phyloP scores from a whole-genome alignment of 2,329 filamentous ascomycete genomes.

The Xylaria sp. region DNA sequence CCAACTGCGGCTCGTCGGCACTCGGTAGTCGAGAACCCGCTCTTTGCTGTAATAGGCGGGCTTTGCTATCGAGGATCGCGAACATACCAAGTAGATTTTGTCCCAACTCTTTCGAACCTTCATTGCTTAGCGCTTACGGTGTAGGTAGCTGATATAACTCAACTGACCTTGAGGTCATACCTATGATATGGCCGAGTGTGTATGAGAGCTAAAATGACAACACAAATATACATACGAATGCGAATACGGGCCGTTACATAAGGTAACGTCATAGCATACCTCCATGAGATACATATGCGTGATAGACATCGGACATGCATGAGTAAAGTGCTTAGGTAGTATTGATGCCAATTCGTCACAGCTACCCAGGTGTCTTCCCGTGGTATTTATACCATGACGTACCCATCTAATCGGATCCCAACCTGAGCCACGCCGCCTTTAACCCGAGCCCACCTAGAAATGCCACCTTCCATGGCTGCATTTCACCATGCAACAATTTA shows the following conservation, averaged over 20 bases:
- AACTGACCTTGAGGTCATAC: neutral
- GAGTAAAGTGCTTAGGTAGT: neutral
- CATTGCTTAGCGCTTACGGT: neutral
- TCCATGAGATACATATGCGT: neutral
- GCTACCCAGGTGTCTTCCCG: neutral
- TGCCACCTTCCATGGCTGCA: no score
- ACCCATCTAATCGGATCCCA: no score
- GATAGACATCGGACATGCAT: neutral
- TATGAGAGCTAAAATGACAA: neutral
- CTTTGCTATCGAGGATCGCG: slow-evolving; percentile 50
- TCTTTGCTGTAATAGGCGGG: slow-evolving; percentile 36
- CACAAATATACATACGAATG: neutral
- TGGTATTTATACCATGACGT: neutral
- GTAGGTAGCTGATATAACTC: neutral
- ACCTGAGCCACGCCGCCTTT: no score
- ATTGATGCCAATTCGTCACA: neutral
- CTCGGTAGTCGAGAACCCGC: slow-evolving; percentile 38
- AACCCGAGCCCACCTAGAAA: no score
- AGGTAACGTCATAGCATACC: neutral
- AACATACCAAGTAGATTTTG: slow-evolving; percentile 43
- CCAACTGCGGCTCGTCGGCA: slow-evolving; percentile 50
- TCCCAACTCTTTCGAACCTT: neutral
- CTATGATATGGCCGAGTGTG: neutral
- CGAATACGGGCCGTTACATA: neutral
- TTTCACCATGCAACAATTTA: no score